Percentiles rank a stretch among this genome's conserved stretches.
Conservation (phyloP, 441 rosid genomes). For the Populus hybrid region DNA sequence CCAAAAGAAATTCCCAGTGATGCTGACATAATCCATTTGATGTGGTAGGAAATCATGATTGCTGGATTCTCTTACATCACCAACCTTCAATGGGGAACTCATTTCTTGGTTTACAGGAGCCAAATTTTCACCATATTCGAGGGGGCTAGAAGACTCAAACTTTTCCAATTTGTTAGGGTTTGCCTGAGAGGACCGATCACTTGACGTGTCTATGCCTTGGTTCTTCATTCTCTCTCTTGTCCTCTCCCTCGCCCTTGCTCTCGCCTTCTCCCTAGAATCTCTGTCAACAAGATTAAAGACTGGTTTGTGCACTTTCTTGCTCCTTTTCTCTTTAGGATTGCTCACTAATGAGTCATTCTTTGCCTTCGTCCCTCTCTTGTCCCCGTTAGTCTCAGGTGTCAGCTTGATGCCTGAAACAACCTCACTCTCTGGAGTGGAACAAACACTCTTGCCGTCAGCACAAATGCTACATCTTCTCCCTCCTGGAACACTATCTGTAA, state of each 20-base stretch:
- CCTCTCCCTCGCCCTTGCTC: constrained; percentile 86
- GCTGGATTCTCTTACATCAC: constrained; percentile 13
- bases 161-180: constrained; percentile 39
- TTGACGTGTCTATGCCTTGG: constrained; percentile 21
- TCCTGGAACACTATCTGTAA: constrained; percentile 27
- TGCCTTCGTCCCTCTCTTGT: constrained; percentile 26
- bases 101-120: constrained; percentile 17
- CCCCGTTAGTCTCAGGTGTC: constrained; percentile 17
- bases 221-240: constrained; percentile 50
- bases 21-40: constrained; percentile 42
- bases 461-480: constrained; percentile 14
- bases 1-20: constrained; percentile 52
- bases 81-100: constrained; percentile 9
- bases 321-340: constrained; percentile 8
- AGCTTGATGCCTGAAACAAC: constrained; percentile 38
- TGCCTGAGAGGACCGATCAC: constrained; percentile 22
- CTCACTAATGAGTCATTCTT: constrained; percentile 15
- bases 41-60: constrained; percentile 20
- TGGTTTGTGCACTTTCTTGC: constrained; percentile 19
- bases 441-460: constrained; percentile 18
- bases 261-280: constrained; percentile 64
- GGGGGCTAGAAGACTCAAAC: constrained; percentile 14
- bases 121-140: constrained; percentile 21
- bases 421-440: constrained; percentile 42
- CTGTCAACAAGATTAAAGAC: constrained; percentile 34